Percentiles rank a stretch among this genome's conserved stretches.
phyloP scores from a whole-genome alignment of 768 basidiomycete species.

The Termitomyces sp. region DNA sequence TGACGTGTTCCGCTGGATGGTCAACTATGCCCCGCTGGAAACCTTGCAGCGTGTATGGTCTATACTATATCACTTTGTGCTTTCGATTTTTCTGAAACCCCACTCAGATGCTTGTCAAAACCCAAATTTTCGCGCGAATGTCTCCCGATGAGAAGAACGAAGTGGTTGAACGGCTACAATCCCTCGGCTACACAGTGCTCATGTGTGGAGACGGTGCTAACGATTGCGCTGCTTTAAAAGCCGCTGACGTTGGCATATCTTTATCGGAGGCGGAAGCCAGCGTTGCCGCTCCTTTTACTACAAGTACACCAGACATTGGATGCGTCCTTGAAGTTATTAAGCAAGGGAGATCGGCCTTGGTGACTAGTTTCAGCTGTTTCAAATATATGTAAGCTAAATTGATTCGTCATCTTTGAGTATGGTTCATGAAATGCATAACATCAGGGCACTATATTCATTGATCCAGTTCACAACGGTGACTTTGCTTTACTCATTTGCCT shows the following conservation, averaged over 20 bases:
- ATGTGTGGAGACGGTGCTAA: slow-evolving; percentile 99
- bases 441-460: slow-evolving; percentile 94
- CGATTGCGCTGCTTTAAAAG: slow-evolving; percentile 97
- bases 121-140: slow-evolving; percentile 97
- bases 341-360: slow-evolving; percentile 92
- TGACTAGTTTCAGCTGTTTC: slow-evolving; percentile 99
- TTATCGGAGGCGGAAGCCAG: slow-evolving; percentile 98
- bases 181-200: slow-evolving; percentile 91
- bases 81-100: neutral
- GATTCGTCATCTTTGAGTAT: neutral
- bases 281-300: slow-evolving; percentile 97
- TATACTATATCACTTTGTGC: neutral
- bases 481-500: slow-evolving; percentile 92
- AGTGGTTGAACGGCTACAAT: slow-evolving; percentile 90
- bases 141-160: slow-evolving; percentile 99
- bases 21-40: slow-evolving; percentile 90
- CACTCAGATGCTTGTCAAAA: slow-evolving; percentile 90
- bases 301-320: slow-evolving; percentile 88
- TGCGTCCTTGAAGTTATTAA: slow-evolving; percentile 97
- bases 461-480: slow-evolving; percentile 99
- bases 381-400: slow-evolving; percentile 91
- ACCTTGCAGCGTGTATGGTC: slow-evolving; percentile 83
- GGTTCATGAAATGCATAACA: slow-evolving; percentile 10
- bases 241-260: slow-evolving; percentile 96
- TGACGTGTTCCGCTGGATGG: slow-evolving; percentile 97